Percentiles rank a stretch among this genome's conserved stretches.
phyloP scores from a whole-genome alignment of 2,329 filamentous ascomycete genomes.

The Sclerotinia subarctica region DNA sequence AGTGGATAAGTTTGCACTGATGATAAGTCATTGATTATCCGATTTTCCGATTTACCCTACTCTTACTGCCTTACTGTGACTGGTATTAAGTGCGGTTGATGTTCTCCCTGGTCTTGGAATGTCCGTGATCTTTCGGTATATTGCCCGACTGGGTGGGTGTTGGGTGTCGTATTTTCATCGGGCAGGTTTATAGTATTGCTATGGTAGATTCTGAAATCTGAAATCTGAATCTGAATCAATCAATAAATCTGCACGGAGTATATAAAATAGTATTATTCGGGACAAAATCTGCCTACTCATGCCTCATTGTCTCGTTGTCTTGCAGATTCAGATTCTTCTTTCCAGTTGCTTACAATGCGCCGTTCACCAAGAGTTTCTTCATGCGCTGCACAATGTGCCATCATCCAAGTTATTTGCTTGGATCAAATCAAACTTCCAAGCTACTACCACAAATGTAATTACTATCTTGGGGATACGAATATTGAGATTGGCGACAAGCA shows the following conservation, averaged over 20 bases:
- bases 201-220: no score
- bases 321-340: neutral
- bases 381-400: neutral
- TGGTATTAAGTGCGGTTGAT: no score
- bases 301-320: neutral
- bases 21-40: neutral
- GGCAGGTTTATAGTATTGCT: no score
- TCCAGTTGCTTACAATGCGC: neutral
- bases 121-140: no score
- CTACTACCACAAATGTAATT: neutral
- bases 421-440: neutral
- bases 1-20: neutral
- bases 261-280: no score
- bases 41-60: neutral
- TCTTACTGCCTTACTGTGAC: no score
- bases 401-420: neutral
- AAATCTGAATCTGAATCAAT: no score
- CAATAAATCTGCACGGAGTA: no score
- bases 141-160: no score
- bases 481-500: neutral
- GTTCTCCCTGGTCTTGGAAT: no score
- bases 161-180: no score
- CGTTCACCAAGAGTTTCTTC: neutral
- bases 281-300: no score
- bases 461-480: neutral